Evolutionary conservation across 352 stramenopile species (phyloP).

Genomic region (Globisporangium acanthophoron): DNA sequence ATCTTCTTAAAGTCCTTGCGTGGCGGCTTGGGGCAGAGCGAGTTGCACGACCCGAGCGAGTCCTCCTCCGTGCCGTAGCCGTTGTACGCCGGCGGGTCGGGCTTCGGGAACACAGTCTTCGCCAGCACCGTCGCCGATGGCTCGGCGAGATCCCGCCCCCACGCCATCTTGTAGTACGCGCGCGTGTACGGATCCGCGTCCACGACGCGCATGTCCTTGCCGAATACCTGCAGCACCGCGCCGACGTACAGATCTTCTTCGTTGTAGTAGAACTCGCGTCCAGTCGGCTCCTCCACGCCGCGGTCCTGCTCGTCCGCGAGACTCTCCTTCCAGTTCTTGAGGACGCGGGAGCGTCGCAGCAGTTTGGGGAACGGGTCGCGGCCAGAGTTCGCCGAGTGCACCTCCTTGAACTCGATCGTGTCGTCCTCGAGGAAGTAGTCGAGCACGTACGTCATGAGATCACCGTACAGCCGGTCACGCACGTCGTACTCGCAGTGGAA

Average conservation of each 20-base stretch:
- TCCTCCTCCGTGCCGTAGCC: constrained; percentile 75
- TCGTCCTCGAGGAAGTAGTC: constrained; percentile 88
- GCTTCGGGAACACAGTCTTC: constrained; percentile 44
- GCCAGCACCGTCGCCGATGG: constrained; percentile 40
- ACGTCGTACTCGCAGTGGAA: constrained; percentile 87
- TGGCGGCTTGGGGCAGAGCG: constrained; percentile 60
- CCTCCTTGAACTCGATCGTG: constrained; percentile 87
- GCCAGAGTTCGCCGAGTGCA: constrained; percentile 72
- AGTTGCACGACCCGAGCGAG: constrained; percentile 59
- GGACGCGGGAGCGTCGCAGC: constrained; percentile 50
- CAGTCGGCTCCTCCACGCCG: constrained; percentile 64
- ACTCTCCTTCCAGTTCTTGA: constrained; percentile 64
- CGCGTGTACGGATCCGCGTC: constrained; percentile 76
- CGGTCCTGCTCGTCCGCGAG: constrained; percentile 69
- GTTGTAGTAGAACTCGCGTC: constrained; percentile 63
- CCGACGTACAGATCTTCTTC: constrained; percentile 62
- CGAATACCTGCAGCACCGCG: constrained; percentile 65
- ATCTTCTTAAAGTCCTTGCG: constrained; percentile 83
- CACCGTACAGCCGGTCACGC: constrained; percentile 68
- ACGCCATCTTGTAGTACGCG: constrained; percentile 68
- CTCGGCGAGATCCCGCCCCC: constrained; percentile 38
- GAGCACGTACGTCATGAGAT: constrained; percentile 75
- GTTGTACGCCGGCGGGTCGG: constrained; percentile 60
- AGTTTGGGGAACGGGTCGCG: constrained; percentile 76
- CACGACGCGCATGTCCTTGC: constrained; percentile 61